Evolutionary conservation across 2,329 filamentous ascomycete species (phyloP), one percentile per base, ranked within the genome.

Genomic region (Lachnellula cervina): DNA sequence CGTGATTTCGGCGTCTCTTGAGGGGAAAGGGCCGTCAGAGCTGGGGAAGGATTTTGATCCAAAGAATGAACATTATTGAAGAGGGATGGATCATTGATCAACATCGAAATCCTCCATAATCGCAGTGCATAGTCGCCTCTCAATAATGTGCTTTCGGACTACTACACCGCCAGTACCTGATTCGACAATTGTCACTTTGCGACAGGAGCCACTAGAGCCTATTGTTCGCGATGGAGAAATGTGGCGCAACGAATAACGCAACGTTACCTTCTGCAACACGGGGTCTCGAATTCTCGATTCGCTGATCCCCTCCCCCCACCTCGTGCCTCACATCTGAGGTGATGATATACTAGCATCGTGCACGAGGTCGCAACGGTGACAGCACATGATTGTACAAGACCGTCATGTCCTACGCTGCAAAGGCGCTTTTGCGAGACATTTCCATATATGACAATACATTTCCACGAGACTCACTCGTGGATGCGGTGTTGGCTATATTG

Each of bases 101-200:
- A 34, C 48, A 9, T 38, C 37, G 5, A 28, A 50, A 21, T 23
- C 35, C 19, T 38, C 28, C 14, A 17, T 28, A 34, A 32, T 40
- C 35, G 43, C 35, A 19, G 42, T 44, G 42, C 42, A 44, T 44
- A 44, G 42, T 44, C 42, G 42, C 42, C 42, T 6, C 19, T 4
- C 42, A 23, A 23, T 42, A 19, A n/a, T 42, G 38, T 19, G 38
- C 6, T 11, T 8, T 11, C 4, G 19, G 3, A 19, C 19, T 17
- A 17, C 19, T 45, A 52, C 61, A 58, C 58, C 54, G 56, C 19
- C 19, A 5, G 2, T 21, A 19, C 19, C 58, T 63, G 59, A 62
- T 63, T 63, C 58, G 58, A 58, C 38, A 38, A 32, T 45, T 4
- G 48, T 37, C 28, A 32, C 28, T 32, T 32, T 32, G 28, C 28